Base-by-base conservation (phyloP, 371 early-diverging fungal genomes). In the Zychaea mexicana region DNA sequence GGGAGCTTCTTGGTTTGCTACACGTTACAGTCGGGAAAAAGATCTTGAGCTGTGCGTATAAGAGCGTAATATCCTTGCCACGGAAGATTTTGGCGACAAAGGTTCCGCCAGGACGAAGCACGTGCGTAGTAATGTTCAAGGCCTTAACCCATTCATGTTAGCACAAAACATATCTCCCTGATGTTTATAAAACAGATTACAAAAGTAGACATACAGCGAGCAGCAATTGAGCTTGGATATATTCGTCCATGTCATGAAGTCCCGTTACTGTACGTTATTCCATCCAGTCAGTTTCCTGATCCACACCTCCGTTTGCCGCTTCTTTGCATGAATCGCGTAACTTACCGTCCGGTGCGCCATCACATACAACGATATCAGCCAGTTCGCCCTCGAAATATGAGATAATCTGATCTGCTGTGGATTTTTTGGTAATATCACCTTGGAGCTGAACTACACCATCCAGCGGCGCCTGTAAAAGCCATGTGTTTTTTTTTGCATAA, bases 181-280 rank as follows among this genome's bases (percentile, higher is more conserved):
- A n/a, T n/a, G n/a, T n/a, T n/a, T n/a, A n/a, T n/a, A n/a, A n/a
- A n/a, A n/a, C n/a, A n/a, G n/a, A n/a, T 52, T 10, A 22, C 7
- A 30, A 9, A 54, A 54, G 17, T n/a, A n/a, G n/a, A 60, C 77
- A 73, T 77, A 86, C 93, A 4, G 98, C 94, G 32, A 95, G 79
- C 28, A 99, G 72, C 13, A 99, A 84, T 71, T 98, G 96, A 6
- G 96, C 94, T 71, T 99, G 99, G 64, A 98, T 92, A 73, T 97
- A 99, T 77, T 98, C 99, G 84, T 99, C 99, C 87, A 99, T 90
- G 70, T 99, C 99, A 70, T 98, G 99, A 49, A 98, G 85, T 33
- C 99, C 99, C 22, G 99, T 99, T 22, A 98, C 96, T 83, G 64
- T 8, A 42, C n/a, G 7, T 12, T 17, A 42, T 42, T 17, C 4